phyloP scores from a whole-genome alignment of 1,284 basidiomycete genomes.

The Trichosporon faecale region DNA sequence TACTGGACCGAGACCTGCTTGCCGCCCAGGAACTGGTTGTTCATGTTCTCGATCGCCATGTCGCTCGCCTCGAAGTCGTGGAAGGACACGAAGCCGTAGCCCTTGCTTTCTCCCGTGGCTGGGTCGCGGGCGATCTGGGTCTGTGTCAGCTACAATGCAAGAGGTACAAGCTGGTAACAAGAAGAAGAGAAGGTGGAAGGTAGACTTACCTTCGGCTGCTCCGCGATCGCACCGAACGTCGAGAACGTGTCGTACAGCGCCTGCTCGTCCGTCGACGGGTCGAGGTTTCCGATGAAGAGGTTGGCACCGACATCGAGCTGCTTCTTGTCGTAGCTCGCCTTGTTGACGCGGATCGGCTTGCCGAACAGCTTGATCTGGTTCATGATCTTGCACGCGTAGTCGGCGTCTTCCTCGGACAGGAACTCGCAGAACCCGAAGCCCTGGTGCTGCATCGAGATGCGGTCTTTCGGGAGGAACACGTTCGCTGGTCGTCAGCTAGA shows the following conservation, averaged over 20 bases:
- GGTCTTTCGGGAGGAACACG: slow-evolving; percentile 98
- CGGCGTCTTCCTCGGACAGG: slow-evolving; percentile 93
- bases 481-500: slow-evolving; percentile 62
- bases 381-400: slow-evolving; percentile 99
- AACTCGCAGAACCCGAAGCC: slow-evolving; percentile 99
- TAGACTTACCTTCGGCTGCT: slow-evolving; percentile 76
- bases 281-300: slow-evolving; percentile 91
- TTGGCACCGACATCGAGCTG: slow-evolving; percentile 98
- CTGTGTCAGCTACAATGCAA: background rate
- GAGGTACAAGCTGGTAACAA: background rate
- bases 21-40: slow-evolving; percentile 95
- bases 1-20: slow-evolving; percentile 95
- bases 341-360: slow-evolving; percentile 97
- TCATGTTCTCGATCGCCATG: slow-evolving; percentile 93
- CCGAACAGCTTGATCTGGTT: slow-evolving; percentile 99
- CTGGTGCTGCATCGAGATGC: slow-evolving; percentile 96
- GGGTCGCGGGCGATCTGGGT: slow-evolving; percentile 84
- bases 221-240: slow-evolving; percentile 88
- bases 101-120: slow-evolving; percentile 78
- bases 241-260: slow-evolving; percentile 91
- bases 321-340: slow-evolving; percentile 95
- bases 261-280: slow-evolving; percentile 89
- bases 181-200: background rate
- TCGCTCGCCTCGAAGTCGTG: slow-evolving; percentile 97
- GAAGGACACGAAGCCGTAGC: slow-evolving; percentile 94